Base-by-base conservation (phyloP, 2,329 filamentous ascomycete genomes). In the Uncinocarpus reesii region DNA sequence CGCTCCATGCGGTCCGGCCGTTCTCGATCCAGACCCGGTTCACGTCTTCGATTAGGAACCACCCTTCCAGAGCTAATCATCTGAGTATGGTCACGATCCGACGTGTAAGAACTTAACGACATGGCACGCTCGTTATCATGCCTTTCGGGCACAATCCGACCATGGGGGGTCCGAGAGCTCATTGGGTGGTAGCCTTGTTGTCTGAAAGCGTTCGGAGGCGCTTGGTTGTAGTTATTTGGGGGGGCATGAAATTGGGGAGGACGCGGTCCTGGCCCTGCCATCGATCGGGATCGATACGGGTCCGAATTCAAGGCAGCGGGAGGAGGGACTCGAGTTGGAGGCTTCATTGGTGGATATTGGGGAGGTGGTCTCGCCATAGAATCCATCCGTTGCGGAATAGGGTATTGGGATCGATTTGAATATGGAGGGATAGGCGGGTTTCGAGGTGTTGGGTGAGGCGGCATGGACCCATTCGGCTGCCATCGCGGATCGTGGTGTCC, bases 111-210 rank as follows among this genome's bases (percentile, higher is more conserved):
- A 4, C 84, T 92, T 83, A 98, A 83, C 38, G 90, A 95, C 92
- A 96, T 96, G 54, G 92, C 82, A 50, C 92, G 80, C 65, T 96
- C 90, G 59, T 96, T 90, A 48, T 93, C 86, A 53, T 89, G 84
- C 47, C 90, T 81, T 62, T 95, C 89, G 1, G 92, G 92, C 7
- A 98, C 88, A 29, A 92, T 75, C 52, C 92, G 79, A 26, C 92
- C 92, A 64, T 95, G 89, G 7, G 89, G 86, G 2, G 92, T 98
- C 42, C 87, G 94, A 53, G 87, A 81, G 55, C 73, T 54, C 69
- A 71, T 57, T 35, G 65, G 54, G 49, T 81, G 79, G 61, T 86
- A 90, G 24, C 81, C 83, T 51, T 84, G 80, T 56, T 89, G 84
- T 47, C 89, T 82, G 60, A 88, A 88, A 36, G 83, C 78, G 61